phyloP scores from a whole-genome alignment of 495 filamentous ascomycete species.

The Mycothermus thermophilus region DNA sequence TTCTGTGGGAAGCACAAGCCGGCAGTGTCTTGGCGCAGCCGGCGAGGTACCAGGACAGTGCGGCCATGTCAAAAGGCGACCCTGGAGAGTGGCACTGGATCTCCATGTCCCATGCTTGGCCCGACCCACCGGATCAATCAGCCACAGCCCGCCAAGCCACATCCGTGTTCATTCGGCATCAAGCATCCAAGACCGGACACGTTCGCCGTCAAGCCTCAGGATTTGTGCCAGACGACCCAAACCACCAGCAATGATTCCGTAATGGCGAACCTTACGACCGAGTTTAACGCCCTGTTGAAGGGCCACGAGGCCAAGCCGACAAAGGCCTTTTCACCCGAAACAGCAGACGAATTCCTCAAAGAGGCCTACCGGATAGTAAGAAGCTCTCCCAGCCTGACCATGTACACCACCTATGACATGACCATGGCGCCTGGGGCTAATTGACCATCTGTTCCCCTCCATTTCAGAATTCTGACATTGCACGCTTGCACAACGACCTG shows the following conservation, averaged over 20 bases:
- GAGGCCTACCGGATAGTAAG: slow-evolving; percentile 89
- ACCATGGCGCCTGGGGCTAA: background rate
- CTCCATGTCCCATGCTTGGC: too few relatives aligned
- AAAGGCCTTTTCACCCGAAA: slow-evolving; percentile 31
- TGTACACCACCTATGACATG: background rate
- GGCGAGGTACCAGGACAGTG: too few relatives aligned
- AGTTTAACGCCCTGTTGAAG: slow-evolving; percentile 55
- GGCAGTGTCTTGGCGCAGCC: too few relatives aligned
- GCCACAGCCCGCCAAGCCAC: too few relatives aligned
- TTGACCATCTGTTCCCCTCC: slow-evolving; percentile 1
- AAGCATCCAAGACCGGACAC: background rate
- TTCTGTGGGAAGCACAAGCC: too few relatives aligned
- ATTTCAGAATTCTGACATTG: slow-evolving; percentile 68
- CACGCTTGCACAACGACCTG: slow-evolving; percentile 62
- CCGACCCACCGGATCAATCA: too few relatives aligned
- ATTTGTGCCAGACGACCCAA: too few relatives aligned
- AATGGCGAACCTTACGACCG: slow-evolving; percentile 60
- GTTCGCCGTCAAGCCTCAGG: too few relatives aligned
- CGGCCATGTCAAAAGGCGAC: too few relatives aligned
- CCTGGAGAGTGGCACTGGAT: too few relatives aligned
- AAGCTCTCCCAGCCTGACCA: background rate
- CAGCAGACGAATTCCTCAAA: slow-evolving; percentile 78
- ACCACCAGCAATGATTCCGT: too few relatives aligned
- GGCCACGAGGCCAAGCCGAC: slow-evolving; percentile 35
- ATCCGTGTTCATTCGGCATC: too few relatives aligned